Evolutionary conservation across 148 eudicot genomes (phyloP).

Genomic region (Rhododendron henanense): DNA sequence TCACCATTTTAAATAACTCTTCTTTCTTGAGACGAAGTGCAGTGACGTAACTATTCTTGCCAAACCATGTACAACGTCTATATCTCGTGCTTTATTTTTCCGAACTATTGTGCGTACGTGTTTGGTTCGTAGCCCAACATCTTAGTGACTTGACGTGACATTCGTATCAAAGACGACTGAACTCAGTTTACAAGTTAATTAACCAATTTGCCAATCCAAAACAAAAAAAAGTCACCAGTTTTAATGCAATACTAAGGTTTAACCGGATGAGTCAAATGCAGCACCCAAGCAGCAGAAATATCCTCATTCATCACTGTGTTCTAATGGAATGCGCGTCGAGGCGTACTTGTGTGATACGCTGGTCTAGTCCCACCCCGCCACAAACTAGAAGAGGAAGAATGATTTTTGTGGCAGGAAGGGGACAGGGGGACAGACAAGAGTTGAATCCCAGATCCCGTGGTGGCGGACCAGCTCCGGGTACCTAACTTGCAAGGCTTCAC

Average conservation of each 20-base stretch:
- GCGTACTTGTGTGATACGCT: neutral
- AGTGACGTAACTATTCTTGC: neutral
- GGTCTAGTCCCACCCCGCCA: neutral
- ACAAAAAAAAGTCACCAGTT: neutral
- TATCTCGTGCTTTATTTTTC: neutral
- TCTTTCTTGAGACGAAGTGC: neutral
- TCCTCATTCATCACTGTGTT: neutral
- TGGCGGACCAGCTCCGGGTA: neutral
- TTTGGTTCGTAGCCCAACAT: neutral
- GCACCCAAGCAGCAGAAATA: neutral
- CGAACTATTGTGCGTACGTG: neutral
- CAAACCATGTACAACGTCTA: neutral
- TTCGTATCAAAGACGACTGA: neutral
- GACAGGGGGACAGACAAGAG: neutral
- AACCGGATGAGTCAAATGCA: neutral
- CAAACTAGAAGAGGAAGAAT: neutral
- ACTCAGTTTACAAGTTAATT: neutral
- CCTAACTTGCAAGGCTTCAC: neutral
- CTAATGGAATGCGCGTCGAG: neutral
- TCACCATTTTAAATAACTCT: neutral
- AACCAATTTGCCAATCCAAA: neutral
- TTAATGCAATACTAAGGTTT: neutral
- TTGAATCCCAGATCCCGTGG: neutral
- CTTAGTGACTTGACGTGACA: neutral
- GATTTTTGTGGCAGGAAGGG: neutral